A percentile compares a stretch with the other conserved stretches of the same genome.
These are phyloP conservation scores for Fraxinus baroniana DNA, from an alignment of 305 asterid species.

Conservation along the genomic window DNA sequence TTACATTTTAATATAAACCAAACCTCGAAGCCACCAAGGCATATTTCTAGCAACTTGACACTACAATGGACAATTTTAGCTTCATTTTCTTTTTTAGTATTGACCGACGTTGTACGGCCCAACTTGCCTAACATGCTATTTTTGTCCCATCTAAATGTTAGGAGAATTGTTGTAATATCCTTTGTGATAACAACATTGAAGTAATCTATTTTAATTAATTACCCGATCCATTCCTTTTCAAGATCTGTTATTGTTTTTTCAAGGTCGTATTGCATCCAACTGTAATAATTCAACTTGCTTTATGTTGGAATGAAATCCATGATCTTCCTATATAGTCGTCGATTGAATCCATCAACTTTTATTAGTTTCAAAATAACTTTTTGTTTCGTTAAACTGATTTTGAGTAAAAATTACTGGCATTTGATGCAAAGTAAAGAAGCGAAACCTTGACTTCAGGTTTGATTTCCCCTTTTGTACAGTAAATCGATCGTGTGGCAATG, in stretches of 20 bases:
- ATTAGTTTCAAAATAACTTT: not conserved
- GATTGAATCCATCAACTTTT: not conserved
- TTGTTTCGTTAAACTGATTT: not conserved
- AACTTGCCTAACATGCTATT: too few relatives aligned
- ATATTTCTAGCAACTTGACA: not conserved
- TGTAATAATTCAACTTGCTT: not conserved
- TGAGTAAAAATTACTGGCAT: not conserved
- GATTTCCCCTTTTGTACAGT: not conserved
- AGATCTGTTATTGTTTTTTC: not conserved
- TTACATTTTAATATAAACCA: not conserved
- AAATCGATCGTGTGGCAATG: too few relatives aligned
- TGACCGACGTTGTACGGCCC: too few relatives aligned
- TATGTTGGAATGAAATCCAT: not conserved
- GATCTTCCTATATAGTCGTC: not conserved
- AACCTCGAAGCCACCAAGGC: not conserved
- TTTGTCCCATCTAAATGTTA: too few relatives aligned
- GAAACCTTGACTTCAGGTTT: not conserved
- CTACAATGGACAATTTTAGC: not conserved
- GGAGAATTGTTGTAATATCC: too few relatives aligned
- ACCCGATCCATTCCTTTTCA: not conserved
- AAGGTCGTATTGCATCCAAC: not conserved
- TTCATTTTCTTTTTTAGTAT: not conserved
- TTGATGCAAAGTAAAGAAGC: not conserved
- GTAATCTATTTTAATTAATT: not conserved
- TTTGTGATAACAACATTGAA: too few relatives aligned